Conservation (phyloP, 345 rosid species). For the Heritiera fomes region DNA sequence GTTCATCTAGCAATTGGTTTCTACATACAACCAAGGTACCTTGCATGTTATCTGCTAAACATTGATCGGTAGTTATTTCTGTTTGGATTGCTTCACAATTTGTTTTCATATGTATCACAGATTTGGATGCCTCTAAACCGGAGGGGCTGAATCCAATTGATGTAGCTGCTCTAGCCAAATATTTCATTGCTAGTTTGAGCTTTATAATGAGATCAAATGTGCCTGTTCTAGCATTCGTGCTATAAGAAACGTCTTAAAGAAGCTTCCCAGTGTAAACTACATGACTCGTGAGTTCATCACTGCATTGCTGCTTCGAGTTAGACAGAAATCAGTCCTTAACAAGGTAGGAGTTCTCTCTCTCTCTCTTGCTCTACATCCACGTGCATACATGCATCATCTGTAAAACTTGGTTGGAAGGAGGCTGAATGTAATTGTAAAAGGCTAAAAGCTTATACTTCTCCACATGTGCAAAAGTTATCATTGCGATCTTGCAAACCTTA, state of each 20-base stretch:
- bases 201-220: conserved; percentile 69
- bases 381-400: not conserved
- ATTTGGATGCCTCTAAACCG: conserved; percentile 65
- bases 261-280: conserved; percentile 81
- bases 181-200: conserved; percentile 87
- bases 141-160: conserved; percentile 74
- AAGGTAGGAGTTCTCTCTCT: conserved; percentile 51
- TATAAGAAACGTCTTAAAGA: conserved; percentile 71
- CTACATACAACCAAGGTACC: conserved; percentile 77
- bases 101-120: conserved; percentile 39
- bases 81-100: conserved; percentile 10
- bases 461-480: not conserved
- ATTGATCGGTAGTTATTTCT: conserved; percentile 8
- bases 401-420: not conserved
- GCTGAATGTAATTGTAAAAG: not conserved
- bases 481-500: not conserved
- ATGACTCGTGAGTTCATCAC: conserved; percentile 85
- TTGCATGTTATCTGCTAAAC: not conserved
- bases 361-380: not conserved
- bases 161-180: conserved; percentile 74
- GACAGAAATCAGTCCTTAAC: conserved; percentile 82
- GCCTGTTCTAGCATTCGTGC: conserved; percentile 68
- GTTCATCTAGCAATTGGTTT: conserved; percentile 75
- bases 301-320: conserved; percentile 74
- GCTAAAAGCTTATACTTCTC: not conserved